These are phyloP conservation scores for Beta vulgaris DNA, from an alignment of 148 eudicot species.

Conservation along the genomic window DNA sequence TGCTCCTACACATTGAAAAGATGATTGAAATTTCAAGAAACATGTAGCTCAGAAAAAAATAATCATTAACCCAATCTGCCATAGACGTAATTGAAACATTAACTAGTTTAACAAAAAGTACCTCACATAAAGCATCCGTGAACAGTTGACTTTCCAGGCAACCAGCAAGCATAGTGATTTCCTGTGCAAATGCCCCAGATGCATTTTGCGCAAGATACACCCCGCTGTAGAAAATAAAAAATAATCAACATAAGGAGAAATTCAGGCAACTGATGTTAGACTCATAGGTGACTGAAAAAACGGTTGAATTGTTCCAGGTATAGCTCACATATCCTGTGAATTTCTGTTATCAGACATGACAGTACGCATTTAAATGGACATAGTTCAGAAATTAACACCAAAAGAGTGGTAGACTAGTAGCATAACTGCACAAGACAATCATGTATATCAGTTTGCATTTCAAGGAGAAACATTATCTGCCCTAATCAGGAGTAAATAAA, in stretches of 20 bases:
- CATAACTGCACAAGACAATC: too few species aligned
- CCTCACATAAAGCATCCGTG: conserved; percentile 34
- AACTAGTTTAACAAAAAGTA: conserved; percentile 6
- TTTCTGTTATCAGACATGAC: too few species aligned
- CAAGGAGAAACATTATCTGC: too few species aligned
- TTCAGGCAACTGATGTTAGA: background rate
- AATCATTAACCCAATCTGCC: background rate
- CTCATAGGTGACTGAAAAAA: background rate
- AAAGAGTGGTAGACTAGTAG: too few species aligned
- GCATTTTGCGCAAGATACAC: conserved; percentile 18
- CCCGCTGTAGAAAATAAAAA: conserved; percentile 30
- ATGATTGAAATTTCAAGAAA: background rate
- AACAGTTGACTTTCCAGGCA: conserved; percentile 30
- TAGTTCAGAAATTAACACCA: too few species aligned
- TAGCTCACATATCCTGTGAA: too few species aligned
- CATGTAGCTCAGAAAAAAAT: background rate
- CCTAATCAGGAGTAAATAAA: too few species aligned
- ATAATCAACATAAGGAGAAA: background rate
- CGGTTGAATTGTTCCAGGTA: background rate
- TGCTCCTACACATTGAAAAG: background rate
- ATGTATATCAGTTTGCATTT: too few species aligned
- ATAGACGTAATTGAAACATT: background rate
- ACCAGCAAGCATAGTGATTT: conserved; percentile 21
- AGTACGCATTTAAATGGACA: too few species aligned
- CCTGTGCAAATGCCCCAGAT: background rate